phyloP scores from a whole-genome alignment of 164 flowering plant species.

The Kalanchoe fedtschenkoi region DNA sequence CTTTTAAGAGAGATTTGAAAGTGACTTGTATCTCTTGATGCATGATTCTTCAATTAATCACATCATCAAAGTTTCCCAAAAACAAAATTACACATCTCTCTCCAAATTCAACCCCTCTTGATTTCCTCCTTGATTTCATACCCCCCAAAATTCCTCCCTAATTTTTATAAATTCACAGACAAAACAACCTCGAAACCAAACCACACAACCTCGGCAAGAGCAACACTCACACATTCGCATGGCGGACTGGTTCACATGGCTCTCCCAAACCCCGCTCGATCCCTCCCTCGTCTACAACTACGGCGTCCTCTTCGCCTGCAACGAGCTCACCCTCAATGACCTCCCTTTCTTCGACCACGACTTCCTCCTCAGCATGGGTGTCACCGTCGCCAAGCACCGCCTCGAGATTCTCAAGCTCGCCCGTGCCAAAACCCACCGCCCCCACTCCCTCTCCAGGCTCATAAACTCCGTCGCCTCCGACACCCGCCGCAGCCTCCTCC shows the following conservation, averaged over 20 bases:
- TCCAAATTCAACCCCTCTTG: too few species aligned
- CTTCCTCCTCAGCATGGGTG: conserved; percentile 75
- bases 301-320: conserved; percentile 44
- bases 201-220: too few species aligned
- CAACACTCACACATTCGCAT: neutral
- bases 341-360: conserved; percentile 65
- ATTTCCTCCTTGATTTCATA: neutral
- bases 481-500: neutral
- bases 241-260: conserved; percentile 90
- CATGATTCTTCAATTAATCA: too few species aligned
- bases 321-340: conserved; percentile 65
- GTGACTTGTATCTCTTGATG: too few species aligned
- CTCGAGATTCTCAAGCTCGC: conserved; percentile 75
- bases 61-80: too few species aligned
- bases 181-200: too few species aligned
- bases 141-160: neutral
- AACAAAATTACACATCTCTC: too few species aligned
- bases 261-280: conserved; percentile 50
- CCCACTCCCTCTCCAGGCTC: neutral
- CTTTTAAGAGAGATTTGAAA: too few species aligned
- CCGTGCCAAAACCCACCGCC: neutral
- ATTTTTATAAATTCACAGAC: neutral
- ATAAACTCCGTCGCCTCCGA: neutral
- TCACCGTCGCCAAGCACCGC: conserved; percentile 71
- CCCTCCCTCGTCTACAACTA: conserved; percentile 52